Evolutionary conservation across 1,284 basidiomycete genomes (phyloP).

Genomic region (Peniophora sp.): DNA sequence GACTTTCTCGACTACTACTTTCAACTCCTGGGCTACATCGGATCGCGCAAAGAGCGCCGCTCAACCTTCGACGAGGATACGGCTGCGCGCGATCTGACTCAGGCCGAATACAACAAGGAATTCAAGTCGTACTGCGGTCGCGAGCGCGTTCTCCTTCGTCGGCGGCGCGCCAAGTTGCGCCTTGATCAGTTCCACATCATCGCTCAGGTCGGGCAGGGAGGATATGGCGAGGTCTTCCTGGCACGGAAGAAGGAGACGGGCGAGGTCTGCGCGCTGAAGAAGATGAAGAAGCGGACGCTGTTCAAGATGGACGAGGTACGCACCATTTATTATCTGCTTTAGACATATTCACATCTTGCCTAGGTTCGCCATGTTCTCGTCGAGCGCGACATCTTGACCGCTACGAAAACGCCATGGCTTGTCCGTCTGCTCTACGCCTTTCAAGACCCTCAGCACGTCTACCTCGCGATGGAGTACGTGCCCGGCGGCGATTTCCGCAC

Average conservation of each 20-base stretch:
- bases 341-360: conserved; percentile 6
- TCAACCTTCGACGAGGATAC: conserved; percentile 82
- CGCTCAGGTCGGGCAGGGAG: conserved; percentile 94
- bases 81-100: conserved; percentile 51
- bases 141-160: conserved; percentile 85
- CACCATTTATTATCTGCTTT: conserved; percentile 1
- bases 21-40: conserved; percentile 83
- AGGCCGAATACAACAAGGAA: conserved; percentile 67
- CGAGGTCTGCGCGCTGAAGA: conserved; percentile 93
- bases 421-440: conserved; percentile 91
- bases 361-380: conserved; percentile 90
- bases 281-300: conserved; percentile 88
- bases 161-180: conserved; percentile 78
- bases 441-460: conserved; percentile 84
- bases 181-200: conserved; percentile 94
- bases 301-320: conserved; percentile 94
- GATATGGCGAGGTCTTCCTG: conserved; percentile 92
- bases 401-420: conserved; percentile 93
- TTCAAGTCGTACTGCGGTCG: conserved; percentile 88
- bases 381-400: conserved; percentile 94
- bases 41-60: conserved; percentile 76
- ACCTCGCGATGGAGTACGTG: conserved; percentile 98
- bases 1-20: conserved; percentile 96
- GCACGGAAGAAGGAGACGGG: conserved; percentile 89
- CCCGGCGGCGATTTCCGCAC: conserved; percentile 96